Evolutionary conservation across 2,329 filamentous ascomycete species (phyloP).

Genomic region (Gliomastix tumulicola): DNA sequence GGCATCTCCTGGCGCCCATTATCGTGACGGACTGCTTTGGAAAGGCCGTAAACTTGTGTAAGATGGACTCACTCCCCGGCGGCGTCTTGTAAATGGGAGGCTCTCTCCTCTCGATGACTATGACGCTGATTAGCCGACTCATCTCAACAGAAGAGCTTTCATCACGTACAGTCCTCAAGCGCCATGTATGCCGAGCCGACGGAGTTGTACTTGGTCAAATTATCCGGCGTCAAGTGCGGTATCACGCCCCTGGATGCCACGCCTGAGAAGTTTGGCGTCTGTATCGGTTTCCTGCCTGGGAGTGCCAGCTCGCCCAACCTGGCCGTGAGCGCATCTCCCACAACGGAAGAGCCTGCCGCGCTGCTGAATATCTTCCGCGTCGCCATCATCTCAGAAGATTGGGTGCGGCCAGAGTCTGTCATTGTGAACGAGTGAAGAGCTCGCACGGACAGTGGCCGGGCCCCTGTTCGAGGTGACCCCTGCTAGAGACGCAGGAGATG

Average conservation of each 20-base stretch:
- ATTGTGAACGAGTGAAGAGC: too few species aligned
- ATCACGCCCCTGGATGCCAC: constrained; percentile 77
- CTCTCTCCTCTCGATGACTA: constrained; percentile 48
- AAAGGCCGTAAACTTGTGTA: constrained; percentile 71
- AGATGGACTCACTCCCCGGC: too few species aligned
- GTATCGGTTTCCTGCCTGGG: constrained; percentile 54
- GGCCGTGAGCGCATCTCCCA: background rate
- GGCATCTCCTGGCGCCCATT: constrained; percentile 69
- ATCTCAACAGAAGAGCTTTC: constrained; percentile 1
- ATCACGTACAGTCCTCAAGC: constrained; percentile 80
- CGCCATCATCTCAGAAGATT: too few species aligned
- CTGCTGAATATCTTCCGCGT: constrained; percentile 1
- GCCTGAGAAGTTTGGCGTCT: constrained; percentile 78
- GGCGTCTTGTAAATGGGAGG: constrained; percentile 42
- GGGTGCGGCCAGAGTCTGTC: too few species aligned
- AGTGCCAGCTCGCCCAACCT: constrained; percentile 63
- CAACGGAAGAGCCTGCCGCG: too few species aligned
- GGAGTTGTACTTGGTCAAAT: constrained; percentile 56
- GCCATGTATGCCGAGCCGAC: constrained; percentile 71
- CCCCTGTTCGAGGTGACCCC: too few species aligned
- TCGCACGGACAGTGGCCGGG: too few species aligned
- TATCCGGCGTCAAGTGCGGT: constrained; percentile 86
- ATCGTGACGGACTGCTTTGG: constrained; percentile 60
- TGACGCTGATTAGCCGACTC: too few species aligned
- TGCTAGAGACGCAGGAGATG: too few species aligned